Base-by-base conservation (phyloP, 106 monocot species). In the Platanthera zijinensis region DNA sequence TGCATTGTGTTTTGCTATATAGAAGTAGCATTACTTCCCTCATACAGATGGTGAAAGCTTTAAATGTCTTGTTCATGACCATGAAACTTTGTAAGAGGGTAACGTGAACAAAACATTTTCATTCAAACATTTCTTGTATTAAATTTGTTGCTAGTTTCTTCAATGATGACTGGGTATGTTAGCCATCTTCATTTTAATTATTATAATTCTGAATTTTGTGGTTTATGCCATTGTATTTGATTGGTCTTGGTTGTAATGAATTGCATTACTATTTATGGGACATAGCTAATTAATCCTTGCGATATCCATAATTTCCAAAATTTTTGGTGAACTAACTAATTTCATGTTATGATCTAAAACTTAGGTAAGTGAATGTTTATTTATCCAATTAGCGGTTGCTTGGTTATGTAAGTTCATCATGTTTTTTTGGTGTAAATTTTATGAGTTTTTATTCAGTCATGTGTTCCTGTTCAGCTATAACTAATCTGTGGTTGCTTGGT, bases 141-240 rank as follows among this genome's bases (percentile, higher is more conserved):
- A n/a, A n/a, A n/a, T n/a, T n/a, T n/a, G 85, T 82, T 94, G 22
- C 80, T 97, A 50, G 84, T 94, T 78, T 93, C 93, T 52, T 97
- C 93, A 17, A 94, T 97, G 81, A n/a, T n/a, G n/a, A n/a, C n/a
- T n/a, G n/a, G n/a, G n/a, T n/a, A n/a, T n/a, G n/a, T n/a, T n/a
- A n/a, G n/a, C n/a, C n/a, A n/a, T n/a, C n/a, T n/a, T n/a, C n/a
- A n/a, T n/a, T n/a, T n/a, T n/a, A n/a, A n/a, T n/a, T 10, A 50
- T 22, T 19, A 4, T 21, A 52, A 52, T 52, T 52, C 13, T 21
- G 3, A 62, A 22, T 19, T 62, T 62, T 62, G 62, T 21, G 6
- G 39, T 45, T 45, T 68, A 45, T 68, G 2, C 0, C 68, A 68
- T 6, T 68, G 39, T 12, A 45, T 68, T 14, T 22, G 68, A 13